Percentiles rank a stretch among this genome's conserved stretches.
Conservation (phyloP, 108 stramenopile species). For the Cyclotella cryptica region DNA sequence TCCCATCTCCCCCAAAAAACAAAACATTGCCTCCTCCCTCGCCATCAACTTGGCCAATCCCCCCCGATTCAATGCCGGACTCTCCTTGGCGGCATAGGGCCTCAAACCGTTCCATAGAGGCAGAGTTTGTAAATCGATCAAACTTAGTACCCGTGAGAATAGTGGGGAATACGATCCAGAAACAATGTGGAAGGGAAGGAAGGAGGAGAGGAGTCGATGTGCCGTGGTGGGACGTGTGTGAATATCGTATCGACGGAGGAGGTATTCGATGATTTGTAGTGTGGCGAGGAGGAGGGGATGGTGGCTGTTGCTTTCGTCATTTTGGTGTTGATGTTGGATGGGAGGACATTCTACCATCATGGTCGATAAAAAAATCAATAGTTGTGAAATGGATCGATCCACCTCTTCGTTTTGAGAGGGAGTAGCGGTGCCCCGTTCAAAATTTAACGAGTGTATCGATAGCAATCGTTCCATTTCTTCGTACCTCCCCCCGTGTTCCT, state of each 20-base stretch:
- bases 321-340: too few relatives aligned
- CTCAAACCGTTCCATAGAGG: conserved; percentile 65
- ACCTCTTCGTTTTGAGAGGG: conserved; percentile 34
- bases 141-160: conserved; percentile 57
- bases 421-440: conserved; percentile 54
- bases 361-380: conserved; percentile 29
- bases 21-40: conserved; percentile 57
- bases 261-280: conserved; percentile 77
- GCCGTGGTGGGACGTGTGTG: conserved; percentile 55
- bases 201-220: conserved; percentile 39
- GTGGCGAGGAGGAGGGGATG: conserved; percentile 13
- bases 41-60: conserved; percentile 58
- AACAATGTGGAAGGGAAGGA: conserved; percentile 54
- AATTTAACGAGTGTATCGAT: conserved; percentile 25
- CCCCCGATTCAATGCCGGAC: conserved; percentile 42
- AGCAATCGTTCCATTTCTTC: conserved; percentile 9
- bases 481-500: conserved; percentile 14
- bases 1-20: conserved; percentile 40
- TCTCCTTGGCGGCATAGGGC: conserved; percentile 60
- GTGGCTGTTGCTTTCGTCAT: not conserved
- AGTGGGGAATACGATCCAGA: conserved; percentile 47
- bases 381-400: conserved; percentile 30
- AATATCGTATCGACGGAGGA: conserved; percentile 73
- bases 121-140: conserved; percentile 61
- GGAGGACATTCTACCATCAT: conserved; percentile 18